Percentiles rank a stretch among this genome's conserved stretches.
Conservation (phyloP, 768 basidiomycete genomes). For the Trametes sanguinea region DNA sequence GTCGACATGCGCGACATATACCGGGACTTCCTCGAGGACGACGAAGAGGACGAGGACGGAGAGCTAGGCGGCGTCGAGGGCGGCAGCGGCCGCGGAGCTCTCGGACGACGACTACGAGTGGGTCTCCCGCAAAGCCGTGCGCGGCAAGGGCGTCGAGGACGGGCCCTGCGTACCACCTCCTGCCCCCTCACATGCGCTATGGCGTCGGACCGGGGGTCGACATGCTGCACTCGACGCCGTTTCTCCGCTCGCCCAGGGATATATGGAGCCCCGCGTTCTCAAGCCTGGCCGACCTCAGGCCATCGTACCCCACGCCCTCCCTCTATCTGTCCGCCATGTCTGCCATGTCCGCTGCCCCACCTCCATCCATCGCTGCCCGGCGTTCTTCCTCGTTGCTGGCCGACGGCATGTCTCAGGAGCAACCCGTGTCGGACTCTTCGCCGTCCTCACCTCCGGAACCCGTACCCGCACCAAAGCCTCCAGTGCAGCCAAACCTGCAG, state of each 20-base stretch:
- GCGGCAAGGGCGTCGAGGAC: slow-evolving; percentile 51
- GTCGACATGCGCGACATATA: slow-evolving; percentile 93
- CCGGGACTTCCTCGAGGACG: slow-evolving; percentile 88
- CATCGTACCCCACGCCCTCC: slow-evolving; percentile 29
- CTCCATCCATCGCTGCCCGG: not conserved
- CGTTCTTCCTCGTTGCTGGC: not conserved
- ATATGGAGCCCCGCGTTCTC: slow-evolving; percentile 37
- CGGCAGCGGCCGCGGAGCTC: slow-evolving; percentile 36
- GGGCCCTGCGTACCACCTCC: slow-evolving; percentile 64
- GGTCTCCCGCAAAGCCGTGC: slow-evolving; percentile 66
- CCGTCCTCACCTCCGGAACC: slow-evolving; percentile 9
- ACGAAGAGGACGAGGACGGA: slow-evolving; percentile 50
- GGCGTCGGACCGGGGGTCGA: slow-evolving; percentile 56
- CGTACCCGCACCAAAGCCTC: slow-evolving; percentile 32
- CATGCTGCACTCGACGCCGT: slow-evolving; percentile 57
- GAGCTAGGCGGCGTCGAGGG: slow-evolving; percentile 23
- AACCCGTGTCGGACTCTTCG: slow-evolving; percentile 2
- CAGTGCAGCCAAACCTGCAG: slow-evolving; percentile 74
- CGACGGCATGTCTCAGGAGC: not conserved
- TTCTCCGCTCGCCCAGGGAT: slow-evolving; percentile 46
- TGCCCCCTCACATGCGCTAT: slow-evolving; percentile 75
- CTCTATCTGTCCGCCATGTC: slow-evolving; percentile 31
- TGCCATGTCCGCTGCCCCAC: slow-evolving; percentile 14
- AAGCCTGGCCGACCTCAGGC: slow-evolving; percentile 30
- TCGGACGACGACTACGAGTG: slow-evolving; percentile 84